Conservation (phyloP, 305 asterid species). For the Solanum hybrid region DNA sequence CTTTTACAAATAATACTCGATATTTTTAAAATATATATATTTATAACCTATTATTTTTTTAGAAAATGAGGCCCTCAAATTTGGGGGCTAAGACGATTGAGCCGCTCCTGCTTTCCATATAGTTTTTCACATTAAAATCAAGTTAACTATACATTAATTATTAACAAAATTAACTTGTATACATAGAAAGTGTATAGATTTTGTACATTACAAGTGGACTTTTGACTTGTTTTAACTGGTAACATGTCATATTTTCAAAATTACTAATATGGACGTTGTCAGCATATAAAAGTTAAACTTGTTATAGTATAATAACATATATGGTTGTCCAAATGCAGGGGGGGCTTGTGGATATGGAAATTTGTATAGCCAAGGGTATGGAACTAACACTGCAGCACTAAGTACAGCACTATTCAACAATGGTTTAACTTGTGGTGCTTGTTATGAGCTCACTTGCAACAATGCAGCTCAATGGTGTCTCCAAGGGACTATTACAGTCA, state of each 20-base stretch:
- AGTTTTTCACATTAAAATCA: neutral
- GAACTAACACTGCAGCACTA: conserved; percentile 81
- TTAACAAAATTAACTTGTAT: neutral
- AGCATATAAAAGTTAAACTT: neutral
- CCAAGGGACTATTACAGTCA: conserved; percentile 49
- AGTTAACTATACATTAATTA: neutral
- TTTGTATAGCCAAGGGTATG: conserved; percentile 69
- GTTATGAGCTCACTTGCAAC: conserved; percentile 57
- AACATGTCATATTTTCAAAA: neutral
- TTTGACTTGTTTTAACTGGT: neutral
- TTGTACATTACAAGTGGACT: neutral
- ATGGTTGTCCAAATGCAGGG: conserved; percentile 26
- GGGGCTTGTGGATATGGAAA: conserved; percentile 95
- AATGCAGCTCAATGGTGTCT: conserved; percentile 40
- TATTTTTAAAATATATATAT: too few relatives aligned
- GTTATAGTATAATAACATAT: neutral
- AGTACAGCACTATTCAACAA: conserved; percentile 80
- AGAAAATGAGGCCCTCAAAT: neutral
- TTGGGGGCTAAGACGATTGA: neutral
- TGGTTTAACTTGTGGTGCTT: conserved; percentile 70
- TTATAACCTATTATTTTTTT: neutral
- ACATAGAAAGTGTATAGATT: neutral
- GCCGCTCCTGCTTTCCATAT: neutral
- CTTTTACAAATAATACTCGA: neutral
- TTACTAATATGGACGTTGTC: neutral